These are phyloP conservation scores for Neocucurbitaria cava DNA, from an alignment of 2,329 filamentous ascomycete species.

Conservation along the genomic window DNA sequence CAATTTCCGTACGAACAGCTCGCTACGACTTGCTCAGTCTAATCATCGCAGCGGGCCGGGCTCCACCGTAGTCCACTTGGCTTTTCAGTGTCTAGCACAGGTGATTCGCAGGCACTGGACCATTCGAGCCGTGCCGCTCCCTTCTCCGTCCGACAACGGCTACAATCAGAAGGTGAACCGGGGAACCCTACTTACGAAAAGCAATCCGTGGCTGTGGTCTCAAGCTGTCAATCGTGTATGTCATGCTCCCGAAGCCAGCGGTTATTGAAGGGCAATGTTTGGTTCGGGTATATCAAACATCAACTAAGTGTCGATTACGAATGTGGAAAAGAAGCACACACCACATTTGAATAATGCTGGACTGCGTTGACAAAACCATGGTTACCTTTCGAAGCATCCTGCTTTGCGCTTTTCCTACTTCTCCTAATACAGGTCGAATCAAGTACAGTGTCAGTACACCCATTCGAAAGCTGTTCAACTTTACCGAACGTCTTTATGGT, in stretches of 20 bases:
- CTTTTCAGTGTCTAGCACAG: conserved; percentile 8
- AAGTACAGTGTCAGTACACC: not conserved
- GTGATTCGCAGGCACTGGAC: conserved; percentile 35
- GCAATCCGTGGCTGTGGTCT: not conserved
- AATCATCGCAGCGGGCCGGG: conserved; percentile 28
- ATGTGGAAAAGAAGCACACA: not conserved
- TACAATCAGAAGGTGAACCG: conserved; percentile 17
- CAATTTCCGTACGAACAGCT: conserved; percentile 9
- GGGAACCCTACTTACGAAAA: conserved; percentile 9
- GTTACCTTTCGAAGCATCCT: not conserved
- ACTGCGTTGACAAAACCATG: not conserved
- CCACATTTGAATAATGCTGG: not conserved
- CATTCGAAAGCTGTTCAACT: not conserved
- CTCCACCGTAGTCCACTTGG: conserved; percentile 28
- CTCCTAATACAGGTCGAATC: not conserved
- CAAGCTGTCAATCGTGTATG: conserved; percentile 12
- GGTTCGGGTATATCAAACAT: conserved; percentile 1
- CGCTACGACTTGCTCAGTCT: conserved; percentile 15
- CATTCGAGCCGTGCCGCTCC: conserved; percentile 41
- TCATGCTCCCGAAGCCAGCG: conserved; percentile 16
- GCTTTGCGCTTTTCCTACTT: not conserved
- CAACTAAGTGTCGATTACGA: conserved; percentile 1
- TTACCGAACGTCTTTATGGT: not conserved
- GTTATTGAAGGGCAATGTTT: conserved; percentile 16
- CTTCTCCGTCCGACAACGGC: conserved; percentile 28